A percentile compares a stretch with the other conserved stretches of the same genome.
These are phyloP conservation scores for Penicillium herquei DNA, from an alignment of 495 filamentous ascomycete species.

Conservation along the genomic window DNA sequence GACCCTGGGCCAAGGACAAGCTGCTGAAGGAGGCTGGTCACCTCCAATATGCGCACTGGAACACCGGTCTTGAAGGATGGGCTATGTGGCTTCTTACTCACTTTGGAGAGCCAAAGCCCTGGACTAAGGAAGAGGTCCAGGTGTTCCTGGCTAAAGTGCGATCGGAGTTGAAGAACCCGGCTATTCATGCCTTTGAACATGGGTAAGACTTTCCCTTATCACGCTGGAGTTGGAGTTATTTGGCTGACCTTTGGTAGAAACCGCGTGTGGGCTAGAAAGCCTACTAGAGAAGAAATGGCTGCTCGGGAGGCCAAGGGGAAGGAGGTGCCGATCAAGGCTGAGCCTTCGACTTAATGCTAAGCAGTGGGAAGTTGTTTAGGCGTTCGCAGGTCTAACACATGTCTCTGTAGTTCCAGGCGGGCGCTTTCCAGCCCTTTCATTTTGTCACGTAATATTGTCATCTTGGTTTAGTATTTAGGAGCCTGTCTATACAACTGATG, in stretches of 20 bases:
- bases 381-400: too few species aligned
- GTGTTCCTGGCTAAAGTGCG: constrained; percentile 14
- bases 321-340: neutral
- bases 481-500: too few species aligned
- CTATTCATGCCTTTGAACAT: constrained; percentile 9
- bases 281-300: constrained; percentile 7
- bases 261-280: constrained; percentile 21
- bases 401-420: too few species aligned
- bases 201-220: constrained; percentile 2
- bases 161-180: constrained; percentile 11
- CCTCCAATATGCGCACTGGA: constrained; percentile 58
- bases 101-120: constrained; percentile 9
- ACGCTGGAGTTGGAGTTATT: neutral
- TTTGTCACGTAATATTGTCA: too few species aligned
- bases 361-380: too few species aligned
- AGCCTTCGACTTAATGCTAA: neutral
- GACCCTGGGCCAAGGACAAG: constrained; percentile 62
- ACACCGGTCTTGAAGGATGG: constrained; percentile 24
- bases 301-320: neutral
- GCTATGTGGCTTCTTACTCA: constrained; percentile 18
- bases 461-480: too few species aligned
- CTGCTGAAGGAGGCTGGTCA: constrained; percentile 62
- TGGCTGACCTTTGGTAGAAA: constrained; percentile 3
- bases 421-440: too few species aligned
- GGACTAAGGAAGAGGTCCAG: constrained; percentile 16